These are phyloP conservation scores for Yamadazyma phyllophila DNA, from an alignment of 805 yeast genomes.

Conservation along the genomic window DNA sequence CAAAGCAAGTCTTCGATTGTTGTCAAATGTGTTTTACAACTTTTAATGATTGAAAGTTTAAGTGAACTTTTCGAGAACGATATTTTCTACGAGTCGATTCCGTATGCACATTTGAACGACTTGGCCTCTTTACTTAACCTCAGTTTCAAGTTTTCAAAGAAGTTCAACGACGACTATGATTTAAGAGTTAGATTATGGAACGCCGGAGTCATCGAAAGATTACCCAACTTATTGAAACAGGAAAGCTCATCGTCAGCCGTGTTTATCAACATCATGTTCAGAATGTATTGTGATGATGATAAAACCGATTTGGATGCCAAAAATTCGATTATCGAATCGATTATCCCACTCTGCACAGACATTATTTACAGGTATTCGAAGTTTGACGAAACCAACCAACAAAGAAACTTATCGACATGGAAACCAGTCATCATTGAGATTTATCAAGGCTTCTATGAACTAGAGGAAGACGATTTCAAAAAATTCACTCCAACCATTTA, in stretches of 20 bases:
- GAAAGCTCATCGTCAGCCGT: constrained; percentile 90
- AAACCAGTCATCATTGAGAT: constrained; percentile 90
- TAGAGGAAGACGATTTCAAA: constrained; percentile 70
- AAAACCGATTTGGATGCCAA: constrained; percentile 49
- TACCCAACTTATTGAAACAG: constrained; percentile 89
- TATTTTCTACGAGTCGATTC: constrained; percentile 64
- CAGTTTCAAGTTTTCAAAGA: constrained; percentile 80
- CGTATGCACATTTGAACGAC: constrained; percentile 59
- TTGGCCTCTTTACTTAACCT: constrained; percentile 59
- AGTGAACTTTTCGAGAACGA: constrained; percentile 76
- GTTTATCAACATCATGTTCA: constrained; percentile 74
- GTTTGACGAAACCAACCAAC: constrained; percentile 75
- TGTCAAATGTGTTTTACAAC: constrained; percentile 86
- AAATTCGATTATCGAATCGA: constrained; percentile 48
- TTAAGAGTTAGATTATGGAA: constrained; percentile 86
- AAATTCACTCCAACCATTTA: constrained; percentile 60
- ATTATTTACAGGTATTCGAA: constrained; percentile 68
- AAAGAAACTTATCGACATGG: constrained; percentile 80
- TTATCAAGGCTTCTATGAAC: constrained; percentile 73
- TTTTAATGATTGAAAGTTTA: constrained; percentile 81
- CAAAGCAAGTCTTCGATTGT: constrained; percentile 73
- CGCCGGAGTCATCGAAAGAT: constrained; percentile 86
- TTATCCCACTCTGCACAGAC: constrained; percentile 64
- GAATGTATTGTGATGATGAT: constrained; percentile 66
- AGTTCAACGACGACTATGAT: constrained; percentile 85